Conservation (phyloP, 495 filamentous ascomycete genomes). For the Schizothecium vesticola region DNA sequence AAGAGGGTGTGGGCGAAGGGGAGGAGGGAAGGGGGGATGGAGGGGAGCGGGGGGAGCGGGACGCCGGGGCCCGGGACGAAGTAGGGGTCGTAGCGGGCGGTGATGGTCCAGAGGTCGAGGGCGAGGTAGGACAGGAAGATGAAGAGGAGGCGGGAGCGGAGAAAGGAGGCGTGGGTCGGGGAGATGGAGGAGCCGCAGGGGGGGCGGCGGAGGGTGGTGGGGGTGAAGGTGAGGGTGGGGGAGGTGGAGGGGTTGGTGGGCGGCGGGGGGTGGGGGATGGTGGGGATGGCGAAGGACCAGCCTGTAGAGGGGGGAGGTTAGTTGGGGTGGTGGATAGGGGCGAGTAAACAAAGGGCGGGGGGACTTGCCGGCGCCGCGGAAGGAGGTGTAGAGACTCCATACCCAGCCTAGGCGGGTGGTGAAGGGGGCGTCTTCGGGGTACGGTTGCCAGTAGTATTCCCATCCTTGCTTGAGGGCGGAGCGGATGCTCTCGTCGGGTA, state of each 20-base stretch:
- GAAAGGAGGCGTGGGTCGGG: conserved; percentile 37
- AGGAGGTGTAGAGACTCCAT: conserved; percentile 60
- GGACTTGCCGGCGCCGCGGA: conserved; percentile 53
- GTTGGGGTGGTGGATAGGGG: not conserved
- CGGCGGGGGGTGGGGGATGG: conserved; percentile 14
- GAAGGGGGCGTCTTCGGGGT: conserved; percentile 52
- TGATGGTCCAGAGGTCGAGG: conserved; percentile 60
- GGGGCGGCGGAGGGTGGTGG: conserved; percentile 17
- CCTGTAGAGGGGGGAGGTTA: conserved; percentile 30
- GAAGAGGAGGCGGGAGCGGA: conserved; percentile 41
- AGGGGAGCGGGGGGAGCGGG: conserved; percentile 37
- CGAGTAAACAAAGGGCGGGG: not conserved
- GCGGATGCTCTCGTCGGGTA: conserved; percentile 13
- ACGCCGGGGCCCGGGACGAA: conserved; percentile 53
- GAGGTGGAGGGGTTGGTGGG: not conserved
- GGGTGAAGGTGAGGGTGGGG: conserved; percentile 9
- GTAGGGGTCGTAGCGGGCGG: conserved; percentile 70
- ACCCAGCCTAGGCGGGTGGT: conserved; percentile 65
- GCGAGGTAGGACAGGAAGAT: conserved; percentile 54
- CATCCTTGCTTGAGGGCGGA: conserved; percentile 15
- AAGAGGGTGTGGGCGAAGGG: conserved; percentile 49
- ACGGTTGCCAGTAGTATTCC: conserved; percentile 67
- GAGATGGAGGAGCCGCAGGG: conserved; percentile 32
- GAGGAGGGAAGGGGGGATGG: conserved; percentile 40
- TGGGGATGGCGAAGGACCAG: conserved; percentile 56